These are phyloP conservation scores for Pythium oligandrum DNA, from an alignment of 352 stramenopile genomes.

Conservation along the genomic window DNA sequence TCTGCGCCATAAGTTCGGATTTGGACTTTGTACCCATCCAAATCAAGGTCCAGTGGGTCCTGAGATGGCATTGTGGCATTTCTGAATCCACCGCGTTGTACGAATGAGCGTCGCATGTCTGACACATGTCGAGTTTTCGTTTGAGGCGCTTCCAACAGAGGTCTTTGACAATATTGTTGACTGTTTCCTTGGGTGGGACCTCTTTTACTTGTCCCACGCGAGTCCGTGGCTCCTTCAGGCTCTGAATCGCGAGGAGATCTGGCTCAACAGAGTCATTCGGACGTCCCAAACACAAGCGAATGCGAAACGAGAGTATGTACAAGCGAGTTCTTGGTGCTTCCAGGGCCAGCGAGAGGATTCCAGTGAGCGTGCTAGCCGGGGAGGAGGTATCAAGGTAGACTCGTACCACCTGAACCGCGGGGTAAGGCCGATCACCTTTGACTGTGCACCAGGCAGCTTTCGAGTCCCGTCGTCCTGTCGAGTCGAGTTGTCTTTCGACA, in stretches of 20 bases:
- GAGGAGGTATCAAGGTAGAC: constrained; percentile 6
- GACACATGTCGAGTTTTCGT: constrained; percentile 3
- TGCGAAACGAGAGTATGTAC: too few species aligned
- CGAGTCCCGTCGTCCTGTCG: constrained; percentile 15
- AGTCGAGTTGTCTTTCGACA: constrained; percentile 19
- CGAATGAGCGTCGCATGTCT: too few species aligned
- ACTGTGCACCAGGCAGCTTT: constrained; percentile 18
- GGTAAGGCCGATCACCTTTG: constrained; percentile 7
- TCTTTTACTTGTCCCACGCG: constrained; percentile 9
- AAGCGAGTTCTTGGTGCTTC: too few species aligned
- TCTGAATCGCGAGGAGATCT: too few species aligned
- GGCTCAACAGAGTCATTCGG: too few species aligned
- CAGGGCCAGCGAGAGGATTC: too few species aligned
- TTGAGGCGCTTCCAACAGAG: constrained; percentile 12
- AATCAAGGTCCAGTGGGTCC: too few species aligned
- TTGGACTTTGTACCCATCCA: too few species aligned
- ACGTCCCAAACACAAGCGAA: too few species aligned
- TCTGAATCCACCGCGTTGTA: background rate
- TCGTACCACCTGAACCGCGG: constrained; percentile 7
- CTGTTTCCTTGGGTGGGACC: constrained; percentile 11
- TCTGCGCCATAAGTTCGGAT: too few species aligned
- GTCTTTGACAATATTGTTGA: constrained; percentile 11
- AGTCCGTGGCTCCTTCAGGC: background rate
- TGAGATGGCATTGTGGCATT: background rate
- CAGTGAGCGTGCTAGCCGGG: too few species aligned